Evolutionary conservation across 129 eudicot genomes (phyloP).

Genomic region (Flaveria sonorensis): DNA sequence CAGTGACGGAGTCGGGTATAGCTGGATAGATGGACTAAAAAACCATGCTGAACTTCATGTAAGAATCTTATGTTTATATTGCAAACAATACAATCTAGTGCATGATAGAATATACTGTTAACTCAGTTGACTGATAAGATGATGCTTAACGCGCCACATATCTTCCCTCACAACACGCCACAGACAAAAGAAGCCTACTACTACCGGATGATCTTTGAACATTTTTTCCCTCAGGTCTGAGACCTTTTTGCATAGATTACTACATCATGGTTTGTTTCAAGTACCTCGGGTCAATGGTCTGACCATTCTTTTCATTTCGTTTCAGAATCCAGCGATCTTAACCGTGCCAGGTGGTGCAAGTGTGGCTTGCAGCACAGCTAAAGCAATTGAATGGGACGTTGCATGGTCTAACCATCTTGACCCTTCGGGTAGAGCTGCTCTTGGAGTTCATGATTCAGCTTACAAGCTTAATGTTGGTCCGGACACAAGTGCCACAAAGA

Average conservation of each 20-base stretch:
- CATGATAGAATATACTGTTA: not conserved
- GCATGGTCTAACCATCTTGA: slow-evolving; percentile 73
- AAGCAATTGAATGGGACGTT: slow-evolving; percentile 72
- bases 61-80: slow-evolving; percentile 1
- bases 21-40: slow-evolving; percentile 91
- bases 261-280: not conserved
- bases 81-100: not conserved
- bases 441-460: slow-evolving; percentile 70
- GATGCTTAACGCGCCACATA: slow-evolving; percentile 40
- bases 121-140: slow-evolving; percentile 46
- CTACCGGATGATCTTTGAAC: slow-evolving; percentile 43
- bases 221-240: slow-evolving; percentile 43
- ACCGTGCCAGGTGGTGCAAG: slow-evolving; percentile 84
- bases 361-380: slow-evolving; percentile 74
- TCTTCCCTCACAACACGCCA: slow-evolving; percentile 48
- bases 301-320: not conserved
- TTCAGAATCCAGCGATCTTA: slow-evolving; percentile 65
- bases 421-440: slow-evolving; percentile 81
- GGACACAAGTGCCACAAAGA: slow-evolving; percentile 24
- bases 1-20: slow-evolving; percentile 83
- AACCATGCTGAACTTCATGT: slow-evolving; percentile 69
- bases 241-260: not conserved
- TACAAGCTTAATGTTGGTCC: slow-evolving; percentile 36
- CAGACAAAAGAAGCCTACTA: slow-evolving; percentile 43
- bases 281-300: not conserved